Percentiles rank a stretch among this genome's conserved stretches.
These are phyloP conservation scores for Diplogelasinospora grovesii DNA, from an alignment of 495 filamentous ascomycete species.

Conservation along the genomic window DNA sequence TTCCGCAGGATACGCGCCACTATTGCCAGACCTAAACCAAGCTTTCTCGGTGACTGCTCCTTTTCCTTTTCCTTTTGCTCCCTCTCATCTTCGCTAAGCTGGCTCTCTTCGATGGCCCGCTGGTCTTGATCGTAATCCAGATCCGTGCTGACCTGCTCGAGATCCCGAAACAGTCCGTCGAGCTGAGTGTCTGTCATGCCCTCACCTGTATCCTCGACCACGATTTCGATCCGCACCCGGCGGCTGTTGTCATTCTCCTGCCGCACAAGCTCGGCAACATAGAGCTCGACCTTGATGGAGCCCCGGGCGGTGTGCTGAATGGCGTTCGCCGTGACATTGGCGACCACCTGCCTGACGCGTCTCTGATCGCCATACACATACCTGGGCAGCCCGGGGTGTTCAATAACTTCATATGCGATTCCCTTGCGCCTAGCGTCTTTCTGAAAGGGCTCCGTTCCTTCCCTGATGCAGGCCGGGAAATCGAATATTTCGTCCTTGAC, in stretches of 20 bases:
- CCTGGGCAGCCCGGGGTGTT: conserved; percentile 63
- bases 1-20: conserved; percentile 81
- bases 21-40: conserved; percentile 81
- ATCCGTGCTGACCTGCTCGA: conserved; percentile 76
- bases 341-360: conserved; percentile 70
- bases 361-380: conserved; percentile 74
- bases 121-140: conserved; percentile 38
- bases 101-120: no score
- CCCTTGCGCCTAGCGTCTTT: conserved; percentile 71
- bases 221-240: conserved; percentile 62
- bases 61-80: conserved; percentile 23
- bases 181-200: conserved; percentile 70
- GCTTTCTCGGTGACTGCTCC: no score
- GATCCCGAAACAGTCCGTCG: conserved; percentile 73
- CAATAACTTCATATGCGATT: conserved; percentile 58
- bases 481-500: conserved; percentile 81
- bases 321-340: conserved; percentile 80
- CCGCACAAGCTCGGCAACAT: conserved; percentile 36
- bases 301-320: conserved; percentile 74
- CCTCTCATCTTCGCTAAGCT: conserved; percentile 22
- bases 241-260: no score
- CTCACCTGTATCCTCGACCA: conserved; percentile 69
- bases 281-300: conserved; percentile 64
- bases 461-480: conserved; percentile 60
- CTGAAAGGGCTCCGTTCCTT: conserved; percentile 68